phyloP scores from a whole-genome alignment of 225 moss, liverwort and hornwort genomes.

The Physcomitrium patens region DNA sequence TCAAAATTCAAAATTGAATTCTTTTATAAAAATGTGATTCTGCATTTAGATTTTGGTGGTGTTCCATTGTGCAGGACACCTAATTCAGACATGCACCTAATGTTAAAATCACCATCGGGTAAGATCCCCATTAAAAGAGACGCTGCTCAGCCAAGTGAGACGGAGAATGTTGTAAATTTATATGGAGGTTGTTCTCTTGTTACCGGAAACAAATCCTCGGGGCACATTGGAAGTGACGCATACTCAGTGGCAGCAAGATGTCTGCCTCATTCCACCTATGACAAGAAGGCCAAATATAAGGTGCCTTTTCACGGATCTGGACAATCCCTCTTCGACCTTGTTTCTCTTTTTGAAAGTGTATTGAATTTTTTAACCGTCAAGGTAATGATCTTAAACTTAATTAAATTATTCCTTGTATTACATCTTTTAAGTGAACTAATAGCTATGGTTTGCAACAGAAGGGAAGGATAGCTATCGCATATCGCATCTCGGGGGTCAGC shows the following conservation, averaged over 20 bases:
- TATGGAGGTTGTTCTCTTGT: constrained; percentile 61
- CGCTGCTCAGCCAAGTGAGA: constrained; percentile 51
- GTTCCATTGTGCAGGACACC: constrained; percentile 65
- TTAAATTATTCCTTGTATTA: not conserved
- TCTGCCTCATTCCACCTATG: constrained; percentile 67
- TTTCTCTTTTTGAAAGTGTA: constrained; percentile 16
- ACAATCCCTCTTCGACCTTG: not conserved
- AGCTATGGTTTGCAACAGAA: constrained; percentile 49
- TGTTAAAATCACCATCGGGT: constrained; percentile 79
- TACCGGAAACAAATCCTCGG: constrained; percentile 47
- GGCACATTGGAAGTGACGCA: constrained; percentile 47
- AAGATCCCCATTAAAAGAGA: constrained; percentile 72
- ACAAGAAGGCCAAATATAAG: constrained; percentile 71
- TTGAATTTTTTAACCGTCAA: constrained; percentile 16
- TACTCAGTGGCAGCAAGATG: constrained; percentile 88
- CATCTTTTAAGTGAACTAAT: constrained; percentile 19
- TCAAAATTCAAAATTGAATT: constrained; percentile 6
- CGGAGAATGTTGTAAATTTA: constrained; percentile 84
- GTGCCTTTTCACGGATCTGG: constrained; percentile 31
- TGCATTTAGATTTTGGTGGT: constrained; percentile 23
- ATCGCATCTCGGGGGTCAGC: constrained; percentile 85
- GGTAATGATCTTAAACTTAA: not conserved
- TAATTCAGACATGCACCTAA: constrained; percentile 82
- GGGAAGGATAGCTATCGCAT: constrained; percentile 79
- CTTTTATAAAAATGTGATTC: constrained; percentile 17